These are phyloP conservation scores for Hymenoscyphus salicellus DNA, from an alignment of 2,329 filamentous ascomycete species.

Conservation along the genomic window DNA sequence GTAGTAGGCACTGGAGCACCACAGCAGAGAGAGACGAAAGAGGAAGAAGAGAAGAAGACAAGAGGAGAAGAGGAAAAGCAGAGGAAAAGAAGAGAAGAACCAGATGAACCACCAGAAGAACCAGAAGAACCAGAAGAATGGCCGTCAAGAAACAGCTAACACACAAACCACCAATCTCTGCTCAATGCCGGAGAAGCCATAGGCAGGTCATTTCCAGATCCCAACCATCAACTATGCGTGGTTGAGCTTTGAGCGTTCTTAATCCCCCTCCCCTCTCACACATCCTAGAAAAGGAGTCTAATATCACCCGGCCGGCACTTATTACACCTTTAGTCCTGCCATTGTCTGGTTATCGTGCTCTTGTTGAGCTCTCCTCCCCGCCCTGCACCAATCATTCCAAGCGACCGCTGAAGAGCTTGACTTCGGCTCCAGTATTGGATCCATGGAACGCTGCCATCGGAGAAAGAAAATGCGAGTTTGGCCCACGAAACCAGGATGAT, in stretches of 20 bases:
- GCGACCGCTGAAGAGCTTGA: not conserved
- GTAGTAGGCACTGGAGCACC: not conserved
- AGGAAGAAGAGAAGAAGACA: not conserved
- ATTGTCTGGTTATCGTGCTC: not conserved
- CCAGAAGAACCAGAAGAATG: no score
- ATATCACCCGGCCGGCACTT: slow-evolving; percentile 1
- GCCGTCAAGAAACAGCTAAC: no score
- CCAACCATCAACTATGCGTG: not conserved
- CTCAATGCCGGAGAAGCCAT: no score
- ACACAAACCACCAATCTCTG: no score
- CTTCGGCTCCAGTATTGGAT: not conserved
- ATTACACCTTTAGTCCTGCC: not conserved
- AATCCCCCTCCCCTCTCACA: no score
- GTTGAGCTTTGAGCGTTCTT: not conserved
- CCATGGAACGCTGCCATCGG: not conserved
- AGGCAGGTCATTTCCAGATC: not conserved
- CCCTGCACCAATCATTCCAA: not conserved
- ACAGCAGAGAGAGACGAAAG: not conserved
- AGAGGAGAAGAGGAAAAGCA: not conserved
- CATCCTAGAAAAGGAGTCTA: no score
- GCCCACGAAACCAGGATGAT: not conserved
- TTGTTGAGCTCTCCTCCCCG: not conserved
- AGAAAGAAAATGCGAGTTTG: not conserved
- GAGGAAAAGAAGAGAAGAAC: no score
- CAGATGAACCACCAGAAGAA: no score